phyloP scores from a whole-genome alignment of 352 stramenopile species.

The Phytophthora quininea region DNA sequence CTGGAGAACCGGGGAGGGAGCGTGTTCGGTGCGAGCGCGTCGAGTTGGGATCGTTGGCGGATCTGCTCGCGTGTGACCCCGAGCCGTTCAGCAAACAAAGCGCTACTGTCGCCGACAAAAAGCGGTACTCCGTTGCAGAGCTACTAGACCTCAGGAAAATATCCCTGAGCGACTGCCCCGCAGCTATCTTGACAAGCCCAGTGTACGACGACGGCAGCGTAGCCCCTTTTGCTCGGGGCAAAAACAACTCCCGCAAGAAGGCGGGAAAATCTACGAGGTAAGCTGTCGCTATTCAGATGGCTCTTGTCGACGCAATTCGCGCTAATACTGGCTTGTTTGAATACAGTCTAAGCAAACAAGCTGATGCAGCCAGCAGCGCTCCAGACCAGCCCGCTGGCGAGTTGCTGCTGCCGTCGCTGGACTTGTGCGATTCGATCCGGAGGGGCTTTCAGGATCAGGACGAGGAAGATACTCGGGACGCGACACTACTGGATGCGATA shows the following conservation, averaged over 20 bases:
- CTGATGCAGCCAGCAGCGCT: neutral
- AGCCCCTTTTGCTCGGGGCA: neutral
- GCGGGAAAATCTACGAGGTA: slow-evolving; percentile 27
- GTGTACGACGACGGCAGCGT: slow-evolving; percentile 29
- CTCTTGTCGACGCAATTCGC: neutral
- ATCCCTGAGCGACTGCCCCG: slow-evolving; percentile 27
- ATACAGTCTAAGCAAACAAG: neutral
- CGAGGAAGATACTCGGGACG: too few species aligned
- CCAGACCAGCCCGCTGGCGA: slow-evolving; percentile 3
- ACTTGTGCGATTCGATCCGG: slow-evolving; percentile 27
- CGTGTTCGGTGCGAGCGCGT: slow-evolving; percentile 32
- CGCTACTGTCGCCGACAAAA: slow-evolving; percentile 6
- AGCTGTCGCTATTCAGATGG: neutral
- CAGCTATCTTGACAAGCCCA: slow-evolving; percentile 22
- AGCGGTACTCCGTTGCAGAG: slow-evolving; percentile 27
- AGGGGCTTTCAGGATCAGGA: slow-evolving; percentile 5
- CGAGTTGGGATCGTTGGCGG: slow-evolving; percentile 38
- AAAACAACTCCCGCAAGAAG: slow-evolving; percentile 26
- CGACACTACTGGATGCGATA: neutral
- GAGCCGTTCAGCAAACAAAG: too few species aligned
- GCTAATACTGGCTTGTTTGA: neutral
- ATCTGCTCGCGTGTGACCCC: slow-evolving; percentile 26
- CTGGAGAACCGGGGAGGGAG: slow-evolving; percentile 2
- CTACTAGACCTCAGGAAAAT: slow-evolving; percentile 29
- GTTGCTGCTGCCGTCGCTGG: slow-evolving; percentile 27